phyloP scores from a whole-genome alignment of 1,284 basidiomycete species.

The Phenoliferia sp. region DNA sequence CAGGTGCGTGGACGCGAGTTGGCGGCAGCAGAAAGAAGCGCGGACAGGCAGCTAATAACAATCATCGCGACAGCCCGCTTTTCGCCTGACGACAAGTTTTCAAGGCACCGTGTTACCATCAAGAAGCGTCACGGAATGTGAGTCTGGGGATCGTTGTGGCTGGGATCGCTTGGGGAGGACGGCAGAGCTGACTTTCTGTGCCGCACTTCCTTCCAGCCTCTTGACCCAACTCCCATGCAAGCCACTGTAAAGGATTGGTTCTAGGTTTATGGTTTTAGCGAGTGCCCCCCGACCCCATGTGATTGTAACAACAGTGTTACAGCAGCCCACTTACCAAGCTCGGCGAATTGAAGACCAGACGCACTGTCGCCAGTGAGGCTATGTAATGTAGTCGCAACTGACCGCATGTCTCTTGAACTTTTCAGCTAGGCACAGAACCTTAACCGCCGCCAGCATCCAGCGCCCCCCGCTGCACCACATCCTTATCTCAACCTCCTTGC shows the following conservation, averaged over 20 bases:
- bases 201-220: slow-evolving; percentile 54
- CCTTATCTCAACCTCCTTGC: too few species aligned
- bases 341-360: neutral
- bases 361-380: too few species aligned
- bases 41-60: neutral
- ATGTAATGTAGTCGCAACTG: too few species aligned
- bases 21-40: neutral
- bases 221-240: slow-evolving; percentile 83
- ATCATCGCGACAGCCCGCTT: slow-evolving; percentile 71
- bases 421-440: too few species aligned
- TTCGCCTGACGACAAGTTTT: slow-evolving; percentile 97
- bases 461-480: too few species aligned
- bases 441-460: too few species aligned
- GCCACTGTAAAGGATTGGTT: slow-evolving; percentile 58
- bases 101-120: slow-evolving; percentile 87
- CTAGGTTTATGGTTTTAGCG: neutral
- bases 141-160: neutral
- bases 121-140: slow-evolving; percentile 65
- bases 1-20: slow-evolving; percentile 49
- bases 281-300: neutral
- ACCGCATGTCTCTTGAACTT: too few species aligned
- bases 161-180: neutral
- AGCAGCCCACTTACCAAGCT: neutral
- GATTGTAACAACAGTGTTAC: neutral
- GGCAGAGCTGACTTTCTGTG: neutral